Conservation (phyloP, 208 protist species). For the Crithidia sp. region DNA sequence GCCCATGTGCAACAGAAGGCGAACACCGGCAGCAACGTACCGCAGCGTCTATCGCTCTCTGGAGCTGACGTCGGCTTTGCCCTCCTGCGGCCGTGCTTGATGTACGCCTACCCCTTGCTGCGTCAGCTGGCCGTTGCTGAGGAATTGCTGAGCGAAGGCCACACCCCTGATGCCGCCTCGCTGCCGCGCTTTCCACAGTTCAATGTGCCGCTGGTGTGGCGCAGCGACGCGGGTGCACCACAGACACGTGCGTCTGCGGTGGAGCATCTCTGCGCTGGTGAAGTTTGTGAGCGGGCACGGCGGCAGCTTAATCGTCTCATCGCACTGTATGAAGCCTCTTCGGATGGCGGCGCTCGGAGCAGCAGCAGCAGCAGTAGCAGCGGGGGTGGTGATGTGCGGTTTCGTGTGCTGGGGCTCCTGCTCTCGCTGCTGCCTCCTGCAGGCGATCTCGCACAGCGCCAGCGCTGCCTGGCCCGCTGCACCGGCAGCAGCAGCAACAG, state of each 20-base stretch:
- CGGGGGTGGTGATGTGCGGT: slow-evolving; percentile 9
- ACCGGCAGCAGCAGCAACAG: neutral
- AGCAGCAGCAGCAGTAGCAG: neutral
- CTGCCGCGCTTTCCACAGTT: slow-evolving; percentile 10
- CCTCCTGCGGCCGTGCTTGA: slow-evolving; percentile 31
- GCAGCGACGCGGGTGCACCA: neutral
- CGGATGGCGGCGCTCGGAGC: neutral
- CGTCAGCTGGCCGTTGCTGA: slow-evolving; percentile 25
- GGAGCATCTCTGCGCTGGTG: slow-evolving; percentile 30
- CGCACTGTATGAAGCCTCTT: slow-evolving; percentile 12
- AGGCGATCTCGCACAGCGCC: slow-evolving; percentile 7
- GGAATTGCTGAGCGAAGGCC: neutral
- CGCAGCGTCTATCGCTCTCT: neutral
- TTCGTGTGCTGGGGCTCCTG: slow-evolving; percentile 18
- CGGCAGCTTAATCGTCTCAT: slow-evolving; percentile 23
- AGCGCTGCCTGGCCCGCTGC: slow-evolving; percentile 16
- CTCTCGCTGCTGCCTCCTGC: slow-evolving; percentile 22
- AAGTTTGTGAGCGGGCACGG: slow-evolving; percentile 30
- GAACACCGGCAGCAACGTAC: neutral
- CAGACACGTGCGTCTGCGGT: neutral
- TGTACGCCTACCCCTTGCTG: slow-evolving; percentile 35
- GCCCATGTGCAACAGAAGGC: slow-evolving; percentile 22
- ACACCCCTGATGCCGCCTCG: too few relatives aligned
- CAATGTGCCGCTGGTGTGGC: slow-evolving; percentile 27
- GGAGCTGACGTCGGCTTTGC: slow-evolving; percentile 24